Conservation (phyloP, 1,284 basidiomycete genomes). For the Tetrapyrgos nigripes region DNA sequence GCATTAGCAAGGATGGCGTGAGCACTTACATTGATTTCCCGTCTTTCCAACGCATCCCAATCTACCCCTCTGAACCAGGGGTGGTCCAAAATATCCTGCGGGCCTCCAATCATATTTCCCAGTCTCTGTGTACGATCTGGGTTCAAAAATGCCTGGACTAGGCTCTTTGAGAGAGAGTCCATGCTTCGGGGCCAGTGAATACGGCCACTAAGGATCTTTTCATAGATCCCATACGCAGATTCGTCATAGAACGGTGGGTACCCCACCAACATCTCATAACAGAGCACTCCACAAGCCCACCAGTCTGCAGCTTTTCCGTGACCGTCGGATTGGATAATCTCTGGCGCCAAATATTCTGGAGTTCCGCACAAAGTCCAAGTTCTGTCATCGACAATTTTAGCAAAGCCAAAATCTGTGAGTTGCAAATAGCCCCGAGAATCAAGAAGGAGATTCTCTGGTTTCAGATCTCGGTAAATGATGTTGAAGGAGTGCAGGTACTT, state of each 20-base stretch:
- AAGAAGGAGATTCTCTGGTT: conserved; percentile 96
- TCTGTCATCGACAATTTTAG: conserved; percentile 97
- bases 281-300: conserved; percentile 97
- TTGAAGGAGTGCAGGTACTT: conserved; percentile 98
- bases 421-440: conserved; percentile 97
- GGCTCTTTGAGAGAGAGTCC: conserved; percentile 76
- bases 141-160: conserved; percentile 88
- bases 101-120: conserved; percentile 93
- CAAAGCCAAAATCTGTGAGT: conserved; percentile 98
- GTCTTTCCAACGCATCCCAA: conserved; percentile 82
- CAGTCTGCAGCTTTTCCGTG: conserved; percentile 99
- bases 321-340: conserved; percentile 96
- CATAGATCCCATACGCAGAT: conserved; percentile 93
- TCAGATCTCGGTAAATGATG: conserved; percentile 98
- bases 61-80: conserved; percentile 96
- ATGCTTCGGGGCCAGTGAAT: conserved; percentile 94
- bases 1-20: conserved; percentile 8
- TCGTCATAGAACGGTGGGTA: conserved; percentile 95
- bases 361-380: conserved; percentile 99
- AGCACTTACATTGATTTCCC: conserved; percentile 74
- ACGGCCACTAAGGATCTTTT: conserved; percentile 92
- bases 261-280: conserved; percentile 98
- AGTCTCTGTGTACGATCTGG: conserved; percentile 94
- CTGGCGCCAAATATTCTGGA: conserved; percentile 95
- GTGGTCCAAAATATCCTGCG: conserved; percentile 92